Conservation (phyloP, 805 yeast genomes). For the Candida schatavii region DNA sequence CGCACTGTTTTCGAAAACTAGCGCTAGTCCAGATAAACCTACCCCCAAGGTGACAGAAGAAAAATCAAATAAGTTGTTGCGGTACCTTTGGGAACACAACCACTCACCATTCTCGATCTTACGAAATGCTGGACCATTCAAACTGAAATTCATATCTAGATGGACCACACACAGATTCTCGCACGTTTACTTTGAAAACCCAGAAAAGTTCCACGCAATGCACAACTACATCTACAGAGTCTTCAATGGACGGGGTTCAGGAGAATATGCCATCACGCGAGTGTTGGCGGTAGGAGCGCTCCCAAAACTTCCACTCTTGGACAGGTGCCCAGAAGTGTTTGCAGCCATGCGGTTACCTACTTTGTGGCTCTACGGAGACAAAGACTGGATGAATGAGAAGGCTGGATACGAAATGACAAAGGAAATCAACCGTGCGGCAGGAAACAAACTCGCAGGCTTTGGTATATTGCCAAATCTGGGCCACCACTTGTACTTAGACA, state of each 20-base stretch:
- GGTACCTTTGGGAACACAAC: slow-evolving; percentile 51
- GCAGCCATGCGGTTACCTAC: slow-evolving; percentile 44
- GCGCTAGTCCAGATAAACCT: background rate
- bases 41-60: slow-evolving; percentile 8
- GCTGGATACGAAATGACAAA: slow-evolving; percentile 50
- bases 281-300: slow-evolving; percentile 58
- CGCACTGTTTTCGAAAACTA: background rate
- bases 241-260: slow-evolving; percentile 57
- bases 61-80: slow-evolving; percentile 17
- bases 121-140: slow-evolving; percentile 51
- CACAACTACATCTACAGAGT: slow-evolving; percentile 55
- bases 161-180: slow-evolving; percentile 52
- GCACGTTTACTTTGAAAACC: slow-evolving; percentile 38
- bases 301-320: slow-evolving; percentile 54
- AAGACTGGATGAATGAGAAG: slow-evolving; percentile 67
- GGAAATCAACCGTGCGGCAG: slow-evolving; percentile 26
- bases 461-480: slow-evolving; percentile 44
- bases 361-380: slow-evolving; percentile 64
- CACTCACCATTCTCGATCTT: slow-evolving; percentile 54
- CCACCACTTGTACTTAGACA: slow-evolving; percentile 55
- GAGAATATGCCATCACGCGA: slow-evolving; percentile 62
- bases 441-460: slow-evolving; percentile 27
- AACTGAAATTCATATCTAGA: slow-evolving; percentile 46
- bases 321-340: slow-evolving; percentile 44
- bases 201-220: slow-evolving; percentile 30